These are phyloP conservation scores for Misopates orontium DNA, from an alignment of 257 asterid genomes.

Conservation along the genomic window DNA sequence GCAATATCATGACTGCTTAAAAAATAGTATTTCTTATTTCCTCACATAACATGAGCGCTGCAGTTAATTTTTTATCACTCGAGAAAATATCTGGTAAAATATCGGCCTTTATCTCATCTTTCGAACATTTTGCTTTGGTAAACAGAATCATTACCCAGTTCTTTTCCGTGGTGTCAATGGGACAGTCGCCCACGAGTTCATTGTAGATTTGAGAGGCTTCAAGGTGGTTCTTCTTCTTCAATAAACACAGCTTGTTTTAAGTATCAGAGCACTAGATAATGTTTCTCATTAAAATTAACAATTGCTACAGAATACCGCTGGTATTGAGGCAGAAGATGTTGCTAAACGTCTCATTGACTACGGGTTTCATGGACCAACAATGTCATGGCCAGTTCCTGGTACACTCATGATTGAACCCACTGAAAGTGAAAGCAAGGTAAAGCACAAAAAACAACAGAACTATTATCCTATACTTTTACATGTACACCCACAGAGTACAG, in stretches of 20 bases:
- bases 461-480: neutral
- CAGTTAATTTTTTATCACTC: too few species aligned
- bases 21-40: too few species aligned
- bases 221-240: constrained; percentile 49
- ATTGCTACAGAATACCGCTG: constrained; percentile 71
- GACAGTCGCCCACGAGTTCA: constrained; percentile 92
- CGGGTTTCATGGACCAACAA: constrained; percentile 96
- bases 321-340: constrained; percentile 95
- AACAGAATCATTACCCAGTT: constrained; percentile 80
- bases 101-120: neutral
- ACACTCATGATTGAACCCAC: constrained; percentile 99
- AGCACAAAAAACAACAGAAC: neutral
- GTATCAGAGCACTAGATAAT: neutral
- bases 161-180: constrained; percentile 98
- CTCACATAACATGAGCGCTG: too few species aligned
- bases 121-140: constrained; percentile 32
- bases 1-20: too few species aligned
- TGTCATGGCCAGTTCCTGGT: constrained; percentile 99
- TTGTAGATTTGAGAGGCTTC: constrained; percentile 84
- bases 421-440: constrained; percentile 99
- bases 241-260: neutral
- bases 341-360: constrained; percentile 98
- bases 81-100: too few species aligned
- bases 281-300: constrained; percentile 23
- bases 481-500: neutral